Evolutionary conservation across 768 basidiomycete genomes (phyloP), one percentile per base, ranked within the genome.

Genomic region (Kwoniella sp.): DNA sequence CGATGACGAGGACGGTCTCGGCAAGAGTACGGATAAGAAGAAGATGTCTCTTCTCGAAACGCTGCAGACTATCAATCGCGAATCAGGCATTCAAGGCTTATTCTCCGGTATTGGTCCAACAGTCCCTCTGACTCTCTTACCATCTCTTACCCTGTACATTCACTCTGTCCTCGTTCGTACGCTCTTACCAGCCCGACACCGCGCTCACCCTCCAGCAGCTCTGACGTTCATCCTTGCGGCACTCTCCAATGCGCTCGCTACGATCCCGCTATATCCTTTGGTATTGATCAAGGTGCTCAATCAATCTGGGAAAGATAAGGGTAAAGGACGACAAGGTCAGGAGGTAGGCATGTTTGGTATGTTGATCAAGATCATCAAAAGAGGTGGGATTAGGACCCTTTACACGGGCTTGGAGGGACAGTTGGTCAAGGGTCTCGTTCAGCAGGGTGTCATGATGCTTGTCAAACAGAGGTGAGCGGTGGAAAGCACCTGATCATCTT

Each of bases 381-480:
- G 47, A 13, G 63, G 71, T 25, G 74, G 74, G 1, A 48, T 68
- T 10, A 21, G 21, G 13, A 73, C 71, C 6, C 61, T 74, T 26
- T 77, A 72, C 54, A 67, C 66, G 19, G 75, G 75, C 27, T 21
- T 77, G 12, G 65, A 77, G 48, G 75, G 65, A 13, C 73, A 77
- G 47, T 52, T 74, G 19, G 40, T 69, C 47, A 77, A 77, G 50
- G 69, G 72, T n/a, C n/a, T 74, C 17, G 64, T 77, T 1, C 68
- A 69, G 30, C 75, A 77, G 49, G 75, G 75, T 12, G 75, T 77
- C 30, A 74, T 69, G 69, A 74, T 77, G 71, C 55, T 74, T 2
- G 46, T 77, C 67, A 77, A 77, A 54, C 71, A 77, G 55, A 70
- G 73, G 75, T 71, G 27, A 62, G 75, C 59, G 8, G 15, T 27